These are phyloP conservation scores for Mycena albidolilacea DNA, from an alignment of 768 basidiomycete genomes.

Conservation along the genomic window DNA sequence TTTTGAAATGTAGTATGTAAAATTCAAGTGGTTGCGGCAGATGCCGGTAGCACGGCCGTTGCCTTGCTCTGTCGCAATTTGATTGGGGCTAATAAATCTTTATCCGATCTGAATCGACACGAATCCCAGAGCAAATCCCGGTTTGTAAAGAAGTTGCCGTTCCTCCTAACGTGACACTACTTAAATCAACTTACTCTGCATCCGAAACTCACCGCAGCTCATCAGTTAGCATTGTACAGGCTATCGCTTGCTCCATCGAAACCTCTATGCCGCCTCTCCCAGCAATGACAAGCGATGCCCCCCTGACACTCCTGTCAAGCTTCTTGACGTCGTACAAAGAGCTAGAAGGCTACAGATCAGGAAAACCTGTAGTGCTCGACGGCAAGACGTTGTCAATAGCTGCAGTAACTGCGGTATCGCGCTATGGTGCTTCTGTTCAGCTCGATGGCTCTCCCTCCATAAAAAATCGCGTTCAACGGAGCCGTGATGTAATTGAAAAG, in stretches of 20 bases:
- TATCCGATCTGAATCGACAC: no score
- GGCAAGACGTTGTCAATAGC: conserved; percentile 82
- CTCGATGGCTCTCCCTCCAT: conserved; percentile 66
- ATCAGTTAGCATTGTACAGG: conserved; percentile 33
- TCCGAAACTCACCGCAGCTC: conserved; percentile 25
- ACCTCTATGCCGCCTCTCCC: conserved; percentile 39
- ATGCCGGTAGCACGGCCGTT: no score
- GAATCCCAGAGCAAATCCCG: no score
- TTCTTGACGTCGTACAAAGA: conserved; percentile 75
- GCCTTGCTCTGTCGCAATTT: no score
- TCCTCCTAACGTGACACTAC: no score
- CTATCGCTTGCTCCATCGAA: conserved; percentile 33
- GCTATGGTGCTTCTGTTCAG: conserved; percentile 67
- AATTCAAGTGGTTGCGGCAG: no score
- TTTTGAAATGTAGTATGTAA: no score
- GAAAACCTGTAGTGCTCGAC: conserved; percentile 74
- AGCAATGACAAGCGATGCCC: conserved; percentile 29
- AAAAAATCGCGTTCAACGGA: conserved; percentile 68
- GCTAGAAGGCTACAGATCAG: conserved; percentile 77
- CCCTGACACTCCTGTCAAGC: conserved; percentile 60
- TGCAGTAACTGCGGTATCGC: conserved; percentile 82
- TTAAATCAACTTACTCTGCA: no score
- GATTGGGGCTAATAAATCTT: no score
- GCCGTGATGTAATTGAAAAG: conserved; percentile 73
- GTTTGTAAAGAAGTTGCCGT: no score